Evolutionary conservation across 1,139 yeast genomes (phyloP).

Genomic region (Ogataea hybrid): DNA sequence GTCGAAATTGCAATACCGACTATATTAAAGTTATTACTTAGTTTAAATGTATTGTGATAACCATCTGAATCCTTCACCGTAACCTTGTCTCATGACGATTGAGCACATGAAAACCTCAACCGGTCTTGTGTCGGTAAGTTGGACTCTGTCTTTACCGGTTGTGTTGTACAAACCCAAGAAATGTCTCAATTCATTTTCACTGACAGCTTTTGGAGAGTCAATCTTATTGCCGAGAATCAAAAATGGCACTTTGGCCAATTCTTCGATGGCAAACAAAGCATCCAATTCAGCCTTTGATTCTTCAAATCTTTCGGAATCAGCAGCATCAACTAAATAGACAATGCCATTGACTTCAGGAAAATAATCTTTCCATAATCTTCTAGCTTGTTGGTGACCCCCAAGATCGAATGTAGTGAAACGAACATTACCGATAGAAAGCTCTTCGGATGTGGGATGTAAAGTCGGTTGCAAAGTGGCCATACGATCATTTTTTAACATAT

Average conservation of each 20-base stretch:
- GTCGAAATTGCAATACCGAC: too few species aligned
- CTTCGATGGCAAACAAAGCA: conserved; percentile 88
- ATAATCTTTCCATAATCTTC: too few species aligned
- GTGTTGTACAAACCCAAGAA: conserved; percentile 87
- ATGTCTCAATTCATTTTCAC: conserved; percentile 91
- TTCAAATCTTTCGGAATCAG: conserved; percentile 91
- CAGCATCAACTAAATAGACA: conserved; percentile 97
- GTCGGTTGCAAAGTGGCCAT: too few species aligned
- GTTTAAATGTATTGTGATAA: conserved; percentile 82
- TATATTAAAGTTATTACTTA: too few species aligned
- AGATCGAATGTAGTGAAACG: too few species aligned
- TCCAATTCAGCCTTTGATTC: conserved; percentile 96
- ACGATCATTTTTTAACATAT: too few species aligned
- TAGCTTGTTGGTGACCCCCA: too few species aligned
- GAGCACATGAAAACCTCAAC: conserved; percentile 97
- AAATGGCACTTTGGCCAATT: conserved; percentile 85
- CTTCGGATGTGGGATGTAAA: too few species aligned
- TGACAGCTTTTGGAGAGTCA: conserved; percentile 90
- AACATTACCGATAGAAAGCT: too few species aligned
- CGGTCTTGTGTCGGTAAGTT: conserved; percentile 81
- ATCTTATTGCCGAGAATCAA: conserved; percentile 94
- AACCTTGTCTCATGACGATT: conserved; percentile 95
- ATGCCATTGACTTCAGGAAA: too few species aligned
- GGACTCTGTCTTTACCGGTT: conserved; percentile 79
- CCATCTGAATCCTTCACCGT: conserved; percentile 96